These are phyloP conservation scores for Ampelocalamus luodianensis DNA, from an alignment of 176 grass and related monocot species.

Conservation along the genomic window DNA sequence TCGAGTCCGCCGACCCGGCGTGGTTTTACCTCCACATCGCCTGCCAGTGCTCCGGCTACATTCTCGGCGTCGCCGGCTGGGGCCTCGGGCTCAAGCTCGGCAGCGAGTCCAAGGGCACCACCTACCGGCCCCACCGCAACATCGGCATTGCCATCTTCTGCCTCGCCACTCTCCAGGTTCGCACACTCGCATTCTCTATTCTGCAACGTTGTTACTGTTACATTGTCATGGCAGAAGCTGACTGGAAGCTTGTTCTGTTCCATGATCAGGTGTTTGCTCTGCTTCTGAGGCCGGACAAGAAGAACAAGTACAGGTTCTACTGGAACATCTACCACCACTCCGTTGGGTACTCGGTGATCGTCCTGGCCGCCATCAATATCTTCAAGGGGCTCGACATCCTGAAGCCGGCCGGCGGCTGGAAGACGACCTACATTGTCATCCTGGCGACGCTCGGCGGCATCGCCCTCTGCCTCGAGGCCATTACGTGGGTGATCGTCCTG, in stretches of 20 bases:
- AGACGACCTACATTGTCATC: conserved; percentile 74
- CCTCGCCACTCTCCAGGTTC: conserved; percentile 83
- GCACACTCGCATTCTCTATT: not conserved
- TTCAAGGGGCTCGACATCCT: conserved; percentile 92
- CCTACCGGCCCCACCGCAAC: conserved; percentile 59
- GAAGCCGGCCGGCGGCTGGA: conserved; percentile 67
- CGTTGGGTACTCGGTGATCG: conserved; percentile 75
- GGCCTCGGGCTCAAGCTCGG: conserved; percentile 92
- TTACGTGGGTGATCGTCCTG: conserved; percentile 77
- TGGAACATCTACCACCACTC: conserved; percentile 91
- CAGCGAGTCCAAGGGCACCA: conserved; percentile 73
- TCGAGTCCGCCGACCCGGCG: conserved; percentile 73
- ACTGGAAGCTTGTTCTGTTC: not conserved
- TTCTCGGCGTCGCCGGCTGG: conserved; percentile 85
- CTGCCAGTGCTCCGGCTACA: conserved; percentile 84
- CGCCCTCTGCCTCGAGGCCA: conserved; percentile 65
- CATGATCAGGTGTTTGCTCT: conserved; percentile 72
- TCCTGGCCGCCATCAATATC: conserved; percentile 70
- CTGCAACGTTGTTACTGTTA: not conserved
- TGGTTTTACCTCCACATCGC: conserved; percentile 93
- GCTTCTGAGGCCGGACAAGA: conserved; percentile 77
- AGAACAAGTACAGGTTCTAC: conserved; percentile 89
- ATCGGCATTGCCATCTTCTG: conserved; percentile 81
- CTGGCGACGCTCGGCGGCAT: conserved; percentile 59
- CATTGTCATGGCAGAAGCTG: not conserved